These are phyloP conservation scores for Tetrahymena malaccensis DNA, from an alignment of 73 alveolate species.

Conservation along the genomic window DNA sequence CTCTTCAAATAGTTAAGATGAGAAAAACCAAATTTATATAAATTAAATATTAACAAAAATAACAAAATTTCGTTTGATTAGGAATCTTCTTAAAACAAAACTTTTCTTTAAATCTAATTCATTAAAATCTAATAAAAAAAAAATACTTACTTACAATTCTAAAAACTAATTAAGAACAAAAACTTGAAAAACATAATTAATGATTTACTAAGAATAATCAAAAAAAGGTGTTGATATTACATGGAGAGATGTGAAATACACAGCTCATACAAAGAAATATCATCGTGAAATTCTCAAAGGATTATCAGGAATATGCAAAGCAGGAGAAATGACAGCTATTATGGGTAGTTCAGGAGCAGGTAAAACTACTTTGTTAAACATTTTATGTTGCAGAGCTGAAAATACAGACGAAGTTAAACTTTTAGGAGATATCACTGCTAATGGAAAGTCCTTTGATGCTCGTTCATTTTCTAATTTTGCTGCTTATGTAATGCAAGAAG, in stretches of 20 bases:
- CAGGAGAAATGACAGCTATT: conserved; percentile 81
- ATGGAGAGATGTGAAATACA: background rate
- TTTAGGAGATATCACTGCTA: conserved; percentile 70
- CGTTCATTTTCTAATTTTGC: conserved; percentile 56
- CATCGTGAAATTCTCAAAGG: conserved; percentile 44
- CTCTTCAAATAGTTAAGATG: background rate
- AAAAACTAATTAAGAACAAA: background rate
- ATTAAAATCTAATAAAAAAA: too few relatives aligned
- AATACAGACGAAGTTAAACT: conserved; percentile 45
- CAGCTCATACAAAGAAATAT: background rate
- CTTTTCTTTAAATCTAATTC: background rate
- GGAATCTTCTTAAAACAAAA: background rate
- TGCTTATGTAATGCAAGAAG: conserved; percentile 86
- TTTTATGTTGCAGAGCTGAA: conserved; percentile 63
- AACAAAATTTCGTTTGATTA: too few relatives aligned
- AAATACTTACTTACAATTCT: background rate
- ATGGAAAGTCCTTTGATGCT: conserved; percentile 55
- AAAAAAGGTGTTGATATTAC: background rate
- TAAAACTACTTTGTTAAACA: conserved; percentile 85
- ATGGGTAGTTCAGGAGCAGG: conserved; percentile 96
- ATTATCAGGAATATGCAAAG: conserved; percentile 65
- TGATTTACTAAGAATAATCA: background rate
- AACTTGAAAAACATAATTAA: background rate
- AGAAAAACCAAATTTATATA: background rate
- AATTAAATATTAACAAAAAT: too few relatives aligned